Conservation (phyloP, 2,329 filamentous ascomycete genomes). For the Penicillium sp. region DNA sequence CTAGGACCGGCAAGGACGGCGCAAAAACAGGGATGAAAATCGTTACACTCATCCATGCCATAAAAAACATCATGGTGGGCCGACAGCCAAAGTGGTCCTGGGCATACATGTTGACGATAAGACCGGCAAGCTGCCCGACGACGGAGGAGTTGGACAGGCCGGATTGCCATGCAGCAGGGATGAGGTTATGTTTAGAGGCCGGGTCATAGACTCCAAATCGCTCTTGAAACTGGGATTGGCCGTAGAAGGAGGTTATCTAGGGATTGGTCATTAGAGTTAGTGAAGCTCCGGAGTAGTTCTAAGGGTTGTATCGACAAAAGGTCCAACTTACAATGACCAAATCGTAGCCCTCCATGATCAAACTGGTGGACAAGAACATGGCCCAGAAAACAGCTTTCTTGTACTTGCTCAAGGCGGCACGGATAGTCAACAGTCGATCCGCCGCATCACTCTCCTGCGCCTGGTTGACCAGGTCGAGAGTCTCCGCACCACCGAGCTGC, state of each 20-base stretch:
- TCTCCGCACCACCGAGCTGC: constrained; percentile 5
- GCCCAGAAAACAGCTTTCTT: constrained; percentile 39
- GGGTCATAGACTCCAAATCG: constrained; percentile 1
- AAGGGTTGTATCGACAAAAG: not conserved
- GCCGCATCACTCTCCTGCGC: constrained; percentile 28
- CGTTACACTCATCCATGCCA: constrained; percentile 17
- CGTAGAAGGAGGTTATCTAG: constrained; percentile 8
- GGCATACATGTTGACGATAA: constrained; percentile 31
- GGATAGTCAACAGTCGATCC: constrained; percentile 36
- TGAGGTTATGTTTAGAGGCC: constrained; percentile 2
- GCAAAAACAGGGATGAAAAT: constrained; percentile 25
- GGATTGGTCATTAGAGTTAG: not conserved
- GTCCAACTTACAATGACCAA: constrained; percentile 21
- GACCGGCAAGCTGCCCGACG: constrained; percentile 29
- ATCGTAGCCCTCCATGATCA: constrained; percentile 40
- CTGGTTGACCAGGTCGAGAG: constrained; percentile 8
- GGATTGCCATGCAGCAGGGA: constrained; percentile 39
- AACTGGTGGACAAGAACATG: constrained; percentile 34
- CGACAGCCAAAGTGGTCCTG: constrained; percentile 38
- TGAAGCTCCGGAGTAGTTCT: not conserved
- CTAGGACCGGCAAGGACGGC: not conserved
- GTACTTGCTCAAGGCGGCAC: constrained; percentile 32
- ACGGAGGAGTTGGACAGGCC: constrained; percentile 30
- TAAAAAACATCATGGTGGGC: constrained; percentile 30
- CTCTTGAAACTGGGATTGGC: not conserved